Conservation (phyloP, 2,329 filamentous ascomycete genomes). For the Calonectria naviculata region DNA sequence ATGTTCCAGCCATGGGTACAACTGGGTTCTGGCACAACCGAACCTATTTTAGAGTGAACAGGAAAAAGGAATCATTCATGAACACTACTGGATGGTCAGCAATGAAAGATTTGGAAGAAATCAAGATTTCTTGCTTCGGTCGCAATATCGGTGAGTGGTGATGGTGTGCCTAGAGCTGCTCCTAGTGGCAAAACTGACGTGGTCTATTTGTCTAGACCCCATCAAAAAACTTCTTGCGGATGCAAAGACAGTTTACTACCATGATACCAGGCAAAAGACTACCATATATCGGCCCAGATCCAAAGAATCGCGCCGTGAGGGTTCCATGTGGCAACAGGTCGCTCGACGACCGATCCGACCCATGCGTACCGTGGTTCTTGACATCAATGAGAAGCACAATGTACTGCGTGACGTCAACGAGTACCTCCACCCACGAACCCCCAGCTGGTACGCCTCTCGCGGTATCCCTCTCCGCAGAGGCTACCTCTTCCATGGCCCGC, state of each 20-base stretch:
- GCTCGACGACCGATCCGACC: conserved; percentile 74
- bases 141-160: conserved; percentile 48
- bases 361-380: conserved; percentile 81
- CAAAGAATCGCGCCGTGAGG: conserved; percentile 58
- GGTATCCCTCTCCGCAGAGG: conserved; percentile 82
- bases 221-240: conserved; percentile 67
- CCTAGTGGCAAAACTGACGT: not conserved
- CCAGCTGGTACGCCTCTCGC: conserved; percentile 78
- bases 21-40: conserved; percentile 67
- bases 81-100: conserved; percentile 47
- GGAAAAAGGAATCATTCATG: conserved; percentile 56
- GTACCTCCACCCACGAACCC: conserved; percentile 77
- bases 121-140: conserved; percentile 67
- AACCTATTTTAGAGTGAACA: conserved; percentile 60
- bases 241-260: conserved; percentile 63
- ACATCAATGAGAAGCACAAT: conserved; percentile 71
- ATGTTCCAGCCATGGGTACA: conserved; percentile 63
- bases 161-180: not conserved
- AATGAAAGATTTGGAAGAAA: conserved; percentile 63
- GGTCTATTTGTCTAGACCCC: conserved; percentile 47
- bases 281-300: conserved; percentile 65
- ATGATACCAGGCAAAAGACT: conserved; percentile 66
- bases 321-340: conserved; percentile 65
- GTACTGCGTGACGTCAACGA: conserved; percentile 81
- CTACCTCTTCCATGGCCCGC: conserved; percentile 82